A percentile compares a stretch with the other conserved stretches of the same genome.
Evolutionary conservation across 169 alveolate species (phyloP).

Genomic region (Condylostoma magnum): DNA sequence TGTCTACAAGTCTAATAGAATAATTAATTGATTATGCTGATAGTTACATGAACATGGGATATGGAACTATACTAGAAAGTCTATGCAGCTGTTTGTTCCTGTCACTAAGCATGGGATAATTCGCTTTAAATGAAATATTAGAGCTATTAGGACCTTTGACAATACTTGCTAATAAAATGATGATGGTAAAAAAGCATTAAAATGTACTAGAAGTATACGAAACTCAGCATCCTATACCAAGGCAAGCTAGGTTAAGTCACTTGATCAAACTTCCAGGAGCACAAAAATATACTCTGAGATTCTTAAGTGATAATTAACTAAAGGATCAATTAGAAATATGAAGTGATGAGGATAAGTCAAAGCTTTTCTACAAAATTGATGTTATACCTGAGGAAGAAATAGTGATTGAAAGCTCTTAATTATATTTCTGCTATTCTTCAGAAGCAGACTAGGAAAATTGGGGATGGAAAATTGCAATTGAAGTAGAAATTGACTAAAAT

Average conservation of each 20-base stretch:
- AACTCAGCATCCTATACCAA: not conserved
- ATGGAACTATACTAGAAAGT: conserved; percentile 1
- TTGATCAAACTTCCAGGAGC: not conserved
- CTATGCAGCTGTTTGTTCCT: conserved; percentile 1
- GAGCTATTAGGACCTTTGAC: not conserved
- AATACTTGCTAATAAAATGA: conserved; percentile 8
- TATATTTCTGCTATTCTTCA: not conserved
- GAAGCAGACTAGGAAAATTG: not conserved
- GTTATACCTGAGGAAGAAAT: not conserved
- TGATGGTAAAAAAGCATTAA: not conserved
- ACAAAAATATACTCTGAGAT: not conserved
- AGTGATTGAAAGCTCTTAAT: not conserved
- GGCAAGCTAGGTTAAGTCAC: not conserved
- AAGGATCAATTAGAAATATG: not conserved
- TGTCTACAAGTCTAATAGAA: not conserved
- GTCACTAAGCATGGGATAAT: not conserved
- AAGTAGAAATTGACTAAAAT: conserved; percentile 3
- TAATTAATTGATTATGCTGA: not conserved
- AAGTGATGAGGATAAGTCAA: not conserved
- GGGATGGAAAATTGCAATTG: conserved; percentile 30
- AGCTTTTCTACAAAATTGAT: not conserved
- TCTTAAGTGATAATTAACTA: no score
- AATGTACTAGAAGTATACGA: not conserved
- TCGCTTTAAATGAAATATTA: not conserved
- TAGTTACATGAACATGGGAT: not conserved